Conservation (phyloP, 176 grass and related monocot species). For the Metroxylon sagu region DNA sequence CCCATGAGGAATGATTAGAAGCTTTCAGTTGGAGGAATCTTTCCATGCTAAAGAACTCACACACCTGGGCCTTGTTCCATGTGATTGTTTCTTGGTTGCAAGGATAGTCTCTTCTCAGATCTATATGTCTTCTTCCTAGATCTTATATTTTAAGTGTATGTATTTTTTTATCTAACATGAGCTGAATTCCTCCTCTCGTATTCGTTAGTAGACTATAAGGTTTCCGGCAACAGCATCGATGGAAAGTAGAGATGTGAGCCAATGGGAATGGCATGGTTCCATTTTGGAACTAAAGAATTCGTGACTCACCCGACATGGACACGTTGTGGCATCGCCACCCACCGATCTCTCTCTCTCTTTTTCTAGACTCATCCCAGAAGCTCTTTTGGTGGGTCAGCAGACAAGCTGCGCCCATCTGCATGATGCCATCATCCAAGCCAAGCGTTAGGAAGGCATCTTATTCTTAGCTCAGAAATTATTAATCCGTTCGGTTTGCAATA, state of each 20-base stretch:
- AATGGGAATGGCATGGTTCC: not conserved
- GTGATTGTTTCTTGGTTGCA: constrained; percentile 1
- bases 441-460: constrained; percentile 24
- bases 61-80: constrained; percentile 12
- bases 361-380: no score
- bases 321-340: constrained; percentile 31
- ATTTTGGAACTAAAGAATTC: not conserved
- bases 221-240: no score
- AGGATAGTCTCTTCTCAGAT: no score
- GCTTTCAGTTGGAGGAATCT: constrained; percentile 25
- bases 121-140: no score
- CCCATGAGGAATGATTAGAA: no score
- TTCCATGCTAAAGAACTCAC: constrained; percentile 25
- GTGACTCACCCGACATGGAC: constrained; percentile 38
- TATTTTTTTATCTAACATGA: no score
- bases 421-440: constrained; percentile 21
- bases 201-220: no score
- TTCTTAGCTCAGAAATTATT: not conserved
- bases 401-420: constrained; percentile 22
- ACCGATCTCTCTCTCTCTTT: not conserved
- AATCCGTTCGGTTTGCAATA: not conserved
- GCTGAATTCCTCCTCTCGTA: no score
- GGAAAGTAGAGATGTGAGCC: not conserved
- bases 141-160: no score
- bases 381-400: no score